phyloP scores from a whole-genome alignment of 2,329 filamentous ascomycete genomes.

The Scedosporium apiospermum region DNA sequence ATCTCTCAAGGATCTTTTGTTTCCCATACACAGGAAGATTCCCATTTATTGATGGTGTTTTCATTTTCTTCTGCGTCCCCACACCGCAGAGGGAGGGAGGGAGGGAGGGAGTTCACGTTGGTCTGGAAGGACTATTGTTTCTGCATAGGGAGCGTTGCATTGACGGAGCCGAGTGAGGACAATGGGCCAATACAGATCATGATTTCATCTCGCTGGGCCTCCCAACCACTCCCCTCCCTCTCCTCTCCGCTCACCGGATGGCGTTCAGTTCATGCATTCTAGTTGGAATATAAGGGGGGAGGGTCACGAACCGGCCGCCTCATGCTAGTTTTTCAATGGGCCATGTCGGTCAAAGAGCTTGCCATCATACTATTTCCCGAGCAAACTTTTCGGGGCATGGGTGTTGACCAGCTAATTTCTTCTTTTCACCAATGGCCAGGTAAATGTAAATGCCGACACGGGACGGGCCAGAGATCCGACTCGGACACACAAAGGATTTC shows the following conservation, averaged over 20 bases:
- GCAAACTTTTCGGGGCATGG: too few relatives aligned
- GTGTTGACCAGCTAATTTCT: too few relatives aligned
- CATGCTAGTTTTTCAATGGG: too few relatives aligned
- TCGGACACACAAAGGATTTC: too few relatives aligned
- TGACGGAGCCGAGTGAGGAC: neutral
- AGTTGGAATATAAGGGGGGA: neutral
- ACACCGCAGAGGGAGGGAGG: neutral
- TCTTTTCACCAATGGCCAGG: too few relatives aligned
- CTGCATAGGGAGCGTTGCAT: neutral
- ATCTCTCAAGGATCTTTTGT: neutral
- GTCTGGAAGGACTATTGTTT: neutral
- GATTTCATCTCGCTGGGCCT: too few relatives aligned
- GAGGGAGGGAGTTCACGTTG: neutral
- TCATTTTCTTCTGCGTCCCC: neutral
- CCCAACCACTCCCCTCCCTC: too few relatives aligned
- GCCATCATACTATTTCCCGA: too few relatives aligned
- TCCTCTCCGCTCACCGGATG: too few relatives aligned
- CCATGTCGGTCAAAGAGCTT: too few relatives aligned
- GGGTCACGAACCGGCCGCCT: neutral
- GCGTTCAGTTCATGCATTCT: neutral
- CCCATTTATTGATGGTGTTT: neutral
- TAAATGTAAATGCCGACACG: too few relatives aligned
- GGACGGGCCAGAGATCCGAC: too few relatives aligned
- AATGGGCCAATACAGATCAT: neutral
- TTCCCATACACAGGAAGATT: neutral